Evolutionary conservation across 2,329 filamentous ascomycete species (phyloP), one percentile per base, ranked within the genome.

Genomic region (Cyclaneusma minus): DNA sequence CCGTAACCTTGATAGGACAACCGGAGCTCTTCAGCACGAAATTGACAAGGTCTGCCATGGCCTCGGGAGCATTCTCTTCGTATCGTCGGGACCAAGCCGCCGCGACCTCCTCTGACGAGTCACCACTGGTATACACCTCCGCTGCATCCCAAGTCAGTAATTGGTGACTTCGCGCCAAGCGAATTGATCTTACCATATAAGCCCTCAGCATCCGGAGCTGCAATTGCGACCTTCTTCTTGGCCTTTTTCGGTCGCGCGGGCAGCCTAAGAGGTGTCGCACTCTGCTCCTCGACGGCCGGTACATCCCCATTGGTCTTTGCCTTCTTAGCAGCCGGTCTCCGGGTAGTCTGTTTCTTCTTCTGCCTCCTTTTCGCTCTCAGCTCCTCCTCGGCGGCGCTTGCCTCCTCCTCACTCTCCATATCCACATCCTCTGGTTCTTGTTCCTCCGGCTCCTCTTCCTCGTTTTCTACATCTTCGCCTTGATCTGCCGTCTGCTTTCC

Each of bases 1-100:
- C 66, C 7, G 75, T 78, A 29, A 98, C 69, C 38, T 78, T 67
- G 28, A 81, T 62, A 29, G 82, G 70, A 48, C 85, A 92, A 16
- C 89, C 89, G 11, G 85, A 72, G 35, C 80, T 67, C 42, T 68
- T 64, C 19, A 79, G 51, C 18, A 77, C 63, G 37, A 71, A 74
- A 49, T 77, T 78, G 39, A 79, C 62, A 29, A 78, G 52, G 25
- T 76, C 69, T 10, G 63, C 60, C 35, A 76, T 53, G 7, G 69
- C 68, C 15, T 49, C 54, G 10, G 60, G 55, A 33, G 62, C 56
- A 39, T 74, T 58, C 5, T 51, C 51, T 35, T 59, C 56, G 41
- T 74, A 77, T 32, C 58, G 60, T 31, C 59, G 54, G 32, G 71
- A 57, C 68, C 71, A 78, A 29, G 64, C 58, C 27, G 62, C 58